phyloP scores from a whole-genome alignment of 371 early-diverging fungal species.

The Mucor plumbeus region DNA sequence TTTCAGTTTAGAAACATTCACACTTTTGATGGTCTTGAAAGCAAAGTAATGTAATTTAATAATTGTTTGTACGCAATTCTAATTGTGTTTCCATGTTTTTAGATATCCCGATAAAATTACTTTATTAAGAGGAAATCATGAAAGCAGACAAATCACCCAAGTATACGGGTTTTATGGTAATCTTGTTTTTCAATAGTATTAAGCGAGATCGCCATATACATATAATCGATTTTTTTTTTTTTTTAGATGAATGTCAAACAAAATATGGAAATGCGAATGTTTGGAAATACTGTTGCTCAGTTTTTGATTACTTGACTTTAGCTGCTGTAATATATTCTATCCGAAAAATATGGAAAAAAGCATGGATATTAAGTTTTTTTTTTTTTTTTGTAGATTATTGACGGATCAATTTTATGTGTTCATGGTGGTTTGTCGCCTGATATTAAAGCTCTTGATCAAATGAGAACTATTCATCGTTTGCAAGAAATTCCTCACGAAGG shows the following conservation, averaged over 20 bases:
- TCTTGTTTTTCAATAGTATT: not conserved
- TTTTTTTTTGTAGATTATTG: slow-evolving; percentile 43
- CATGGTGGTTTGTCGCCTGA: slow-evolving; percentile 99
- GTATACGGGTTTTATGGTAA: slow-evolving; percentile 98
- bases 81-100: not conserved
- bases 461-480: slow-evolving; percentile 94
- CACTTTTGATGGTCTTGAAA: slow-evolving; percentile 95
- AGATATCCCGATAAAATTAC: slow-evolving; percentile 92
- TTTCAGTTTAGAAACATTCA: slow-evolving; percentile 99
- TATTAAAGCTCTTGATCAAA: slow-evolving; percentile 96
- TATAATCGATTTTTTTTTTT: too few relatives aligned
- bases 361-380: not conserved
- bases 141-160: slow-evolving; percentile 98
- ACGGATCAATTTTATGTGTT: slow-evolving; percentile 89
- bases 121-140: slow-evolving; percentile 99
- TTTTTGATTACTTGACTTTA: slow-evolving; percentile 70
- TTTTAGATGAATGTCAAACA: slow-evolving; percentile 94
- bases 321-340: too few relatives aligned
- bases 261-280: slow-evolving; percentile 99
- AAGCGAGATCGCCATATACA: not conserved
- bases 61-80: not conserved
- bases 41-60: slow-evolving; percentile 70
- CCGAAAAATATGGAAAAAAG: not conserved
- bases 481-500: slow-evolving; percentile 99
- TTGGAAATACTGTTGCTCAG: slow-evolving; percentile 98